phyloP scores from a whole-genome alignment of 805 yeast genomes.

The Scheffersomyces ergatensis region DNA sequence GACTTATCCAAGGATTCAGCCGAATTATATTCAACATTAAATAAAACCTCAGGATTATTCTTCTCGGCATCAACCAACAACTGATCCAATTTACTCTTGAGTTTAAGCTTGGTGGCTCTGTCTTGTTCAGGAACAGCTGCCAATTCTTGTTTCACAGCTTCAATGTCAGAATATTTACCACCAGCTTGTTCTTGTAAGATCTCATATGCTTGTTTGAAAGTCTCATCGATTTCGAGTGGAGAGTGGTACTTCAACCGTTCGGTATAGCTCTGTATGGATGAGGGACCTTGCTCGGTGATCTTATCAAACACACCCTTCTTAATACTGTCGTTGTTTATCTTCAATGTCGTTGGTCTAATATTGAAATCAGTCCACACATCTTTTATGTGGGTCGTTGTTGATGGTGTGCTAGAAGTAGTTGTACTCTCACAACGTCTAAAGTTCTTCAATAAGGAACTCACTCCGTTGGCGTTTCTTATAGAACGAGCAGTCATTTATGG shows the following conservation, averaged over 20 bases:
- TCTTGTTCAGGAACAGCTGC: no score
- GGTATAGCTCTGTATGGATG: conserved; percentile 42
- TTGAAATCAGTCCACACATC: conserved; percentile 34
- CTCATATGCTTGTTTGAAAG: conserved; percentile 68
- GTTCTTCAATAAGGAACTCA: background rate
- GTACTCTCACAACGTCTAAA: background rate
- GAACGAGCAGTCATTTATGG: no score
- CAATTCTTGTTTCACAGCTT: conserved; percentile 27
- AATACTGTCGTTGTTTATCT: conserved; percentile 16
- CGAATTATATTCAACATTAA: conserved; percentile 52
- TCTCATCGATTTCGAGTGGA: conserved; percentile 68
- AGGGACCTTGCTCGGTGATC: conserved; percentile 46
- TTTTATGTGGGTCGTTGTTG: background rate
- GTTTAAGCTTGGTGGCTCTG: conserved; percentile 8
- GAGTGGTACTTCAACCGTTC: conserved; percentile 56
- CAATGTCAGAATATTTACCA: conserved; percentile 36
- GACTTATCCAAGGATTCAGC: conserved; percentile 56
- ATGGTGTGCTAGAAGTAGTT: background rate
- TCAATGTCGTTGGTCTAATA: conserved; percentile 25
- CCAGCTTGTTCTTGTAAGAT: conserved; percentile 51
- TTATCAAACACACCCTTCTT: conserved; percentile 21
- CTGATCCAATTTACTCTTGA: conserved; percentile 15
- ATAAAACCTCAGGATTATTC: conserved; percentile 81
- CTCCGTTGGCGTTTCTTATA: background rate
- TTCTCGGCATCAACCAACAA: conserved; percentile 62